A percentile compares a stretch with the other conserved stretches of the same genome.
Conservation (phyloP, 1,139 yeast species). For the Kodamaea plutei region DNA sequence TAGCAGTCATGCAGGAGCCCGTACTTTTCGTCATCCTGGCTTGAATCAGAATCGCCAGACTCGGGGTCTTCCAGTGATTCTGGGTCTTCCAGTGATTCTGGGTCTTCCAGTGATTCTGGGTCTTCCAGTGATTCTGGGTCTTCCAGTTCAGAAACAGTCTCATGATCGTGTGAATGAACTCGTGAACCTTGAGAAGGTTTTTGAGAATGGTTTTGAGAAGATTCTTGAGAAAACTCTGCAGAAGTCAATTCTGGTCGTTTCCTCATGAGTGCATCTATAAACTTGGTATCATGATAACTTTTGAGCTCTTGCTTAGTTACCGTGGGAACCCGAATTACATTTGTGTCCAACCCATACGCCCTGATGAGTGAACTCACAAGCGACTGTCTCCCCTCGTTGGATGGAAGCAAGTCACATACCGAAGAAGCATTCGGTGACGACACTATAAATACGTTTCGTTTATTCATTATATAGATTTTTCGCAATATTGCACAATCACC, state of each 20-base stretch:
- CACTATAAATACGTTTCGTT: conserved; percentile 21
- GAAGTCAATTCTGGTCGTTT: too few species aligned
- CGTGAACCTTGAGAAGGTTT: too few species aligned
- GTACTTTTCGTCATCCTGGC: conserved; percentile 12
- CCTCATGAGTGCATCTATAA: conserved; percentile 29
- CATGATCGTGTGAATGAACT: conserved; percentile 8
- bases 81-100: conserved; percentile 1
- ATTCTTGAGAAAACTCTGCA: too few species aligned
- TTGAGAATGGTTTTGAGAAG: too few species aligned
- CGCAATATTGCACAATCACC: conserved; percentile 5
- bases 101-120: too few species aligned
- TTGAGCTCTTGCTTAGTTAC: conserved; percentile 25
- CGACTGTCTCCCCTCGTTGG: conserved; percentile 49
- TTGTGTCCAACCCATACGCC: conserved; percentile 35
- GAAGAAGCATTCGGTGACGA: conserved; percentile 17
- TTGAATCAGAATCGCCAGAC: conserved; percentile 2
- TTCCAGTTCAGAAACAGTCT: conserved; percentile 1
- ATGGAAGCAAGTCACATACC: conserved; percentile 45
- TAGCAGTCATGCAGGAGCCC: conserved; percentile 65
- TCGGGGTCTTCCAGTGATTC: conserved; percentile 1
- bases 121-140: too few species aligned
- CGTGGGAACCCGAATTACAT: conserved; percentile 19
- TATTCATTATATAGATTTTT: conserved; percentile 1
- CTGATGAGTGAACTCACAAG: conserved; percentile 39
- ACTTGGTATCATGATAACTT: conserved; percentile 38